A percentile compares a stretch with the other conserved stretches of the same genome.
These are phyloP conservation scores for Fusarium sp. DNA, from an alignment of 2,329 filamentous ascomycete species.

Conservation along the genomic window DNA sequence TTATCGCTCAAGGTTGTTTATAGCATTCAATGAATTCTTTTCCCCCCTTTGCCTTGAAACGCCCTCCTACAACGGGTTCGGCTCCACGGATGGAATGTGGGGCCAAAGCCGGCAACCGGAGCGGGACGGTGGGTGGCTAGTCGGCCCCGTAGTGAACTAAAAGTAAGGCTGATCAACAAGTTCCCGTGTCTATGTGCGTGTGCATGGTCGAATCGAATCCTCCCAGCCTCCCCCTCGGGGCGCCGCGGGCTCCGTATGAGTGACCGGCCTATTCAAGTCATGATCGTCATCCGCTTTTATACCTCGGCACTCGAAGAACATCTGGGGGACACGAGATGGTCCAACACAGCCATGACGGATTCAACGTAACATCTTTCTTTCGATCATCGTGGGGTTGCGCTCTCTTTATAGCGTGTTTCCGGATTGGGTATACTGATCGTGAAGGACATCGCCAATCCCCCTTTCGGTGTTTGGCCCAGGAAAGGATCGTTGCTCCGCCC, in stretches of 20 bases:
- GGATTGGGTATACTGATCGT: constrained; percentile 37
- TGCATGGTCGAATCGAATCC: neutral
- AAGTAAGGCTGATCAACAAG: neutral
- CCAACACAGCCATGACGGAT: neutral
- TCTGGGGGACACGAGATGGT: constrained; percentile 7
- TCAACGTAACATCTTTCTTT: neutral
- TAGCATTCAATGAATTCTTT: constrained; percentile 4
- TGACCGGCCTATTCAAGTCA: neutral
- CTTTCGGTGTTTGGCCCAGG: constrained; percentile 7
- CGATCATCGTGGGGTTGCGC: neutral
- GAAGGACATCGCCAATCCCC: constrained; percentile 1
- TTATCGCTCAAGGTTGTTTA: constrained; percentile 11
- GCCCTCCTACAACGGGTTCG: neutral
- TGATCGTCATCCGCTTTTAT: constrained; percentile 5
- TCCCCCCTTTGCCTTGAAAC: neutral
- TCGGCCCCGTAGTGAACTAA: constrained; percentile 1
- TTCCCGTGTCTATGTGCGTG: neutral
- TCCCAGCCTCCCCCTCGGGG: too few relatives aligned
- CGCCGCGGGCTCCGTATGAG: constrained; percentile 23
- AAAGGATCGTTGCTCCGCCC: constrained; percentile 1
- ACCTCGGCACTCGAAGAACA: constrained; percentile 24
- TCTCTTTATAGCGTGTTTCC: constrained; percentile 12
- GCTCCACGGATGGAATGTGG: constrained; percentile 19
- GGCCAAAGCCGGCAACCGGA: constrained; percentile 19
- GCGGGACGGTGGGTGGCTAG: neutral